Percentiles rank a stretch among this genome's conserved stretches.
These are phyloP conservation scores for Cordyceps farinosa DNA, from an alignment of 2,329 filamentous ascomycete species.

Conservation along the genomic window DNA sequence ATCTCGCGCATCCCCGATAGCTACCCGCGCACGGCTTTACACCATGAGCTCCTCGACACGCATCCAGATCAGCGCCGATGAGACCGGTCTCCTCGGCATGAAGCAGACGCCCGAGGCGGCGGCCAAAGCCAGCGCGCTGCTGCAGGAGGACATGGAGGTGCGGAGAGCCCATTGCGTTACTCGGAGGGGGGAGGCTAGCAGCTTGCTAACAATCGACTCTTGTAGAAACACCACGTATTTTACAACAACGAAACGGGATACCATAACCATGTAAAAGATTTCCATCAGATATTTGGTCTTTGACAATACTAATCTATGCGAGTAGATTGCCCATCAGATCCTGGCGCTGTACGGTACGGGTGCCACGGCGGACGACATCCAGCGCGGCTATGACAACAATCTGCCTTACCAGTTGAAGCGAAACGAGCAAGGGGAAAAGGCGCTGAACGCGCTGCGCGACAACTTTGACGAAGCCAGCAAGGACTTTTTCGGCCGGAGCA, in stretches of 20 bases:
- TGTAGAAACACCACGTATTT: conserved; percentile 63
- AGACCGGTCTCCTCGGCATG: conserved; percentile 49
- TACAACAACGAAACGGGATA: conserved; percentile 76
- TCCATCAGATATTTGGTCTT: not conserved
- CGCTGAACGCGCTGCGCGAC: conserved; percentile 51
- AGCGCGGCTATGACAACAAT: conserved; percentile 63
- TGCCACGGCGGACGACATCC: conserved; percentile 57
- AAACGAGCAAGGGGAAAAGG: conserved; percentile 42
- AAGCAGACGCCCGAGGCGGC: conserved; percentile 57
- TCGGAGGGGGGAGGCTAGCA: not conserved
- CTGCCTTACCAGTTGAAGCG: conserved; percentile 60
- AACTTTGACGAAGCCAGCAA: conserved; percentile 52
- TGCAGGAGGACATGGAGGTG: conserved; percentile 72
- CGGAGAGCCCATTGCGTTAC: conserved; percentile 1
- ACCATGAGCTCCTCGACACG: conserved; percentile 46
- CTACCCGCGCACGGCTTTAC: not conserved
- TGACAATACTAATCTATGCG: conserved; percentile 13
- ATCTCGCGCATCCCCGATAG: not conserved
- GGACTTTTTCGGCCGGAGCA: conserved; percentile 57
- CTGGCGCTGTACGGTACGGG: conserved; percentile 74
- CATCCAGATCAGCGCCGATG: conserved; percentile 45
- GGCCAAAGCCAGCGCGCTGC: conserved; percentile 58
- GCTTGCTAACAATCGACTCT: not conserved
- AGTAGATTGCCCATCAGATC: conserved; percentile 66
- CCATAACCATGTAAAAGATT: conserved; percentile 69